Evolutionary conservation across 768 basidiomycete genomes (phyloP).

Genomic region (Rhizopogon vinicolor): DNA sequence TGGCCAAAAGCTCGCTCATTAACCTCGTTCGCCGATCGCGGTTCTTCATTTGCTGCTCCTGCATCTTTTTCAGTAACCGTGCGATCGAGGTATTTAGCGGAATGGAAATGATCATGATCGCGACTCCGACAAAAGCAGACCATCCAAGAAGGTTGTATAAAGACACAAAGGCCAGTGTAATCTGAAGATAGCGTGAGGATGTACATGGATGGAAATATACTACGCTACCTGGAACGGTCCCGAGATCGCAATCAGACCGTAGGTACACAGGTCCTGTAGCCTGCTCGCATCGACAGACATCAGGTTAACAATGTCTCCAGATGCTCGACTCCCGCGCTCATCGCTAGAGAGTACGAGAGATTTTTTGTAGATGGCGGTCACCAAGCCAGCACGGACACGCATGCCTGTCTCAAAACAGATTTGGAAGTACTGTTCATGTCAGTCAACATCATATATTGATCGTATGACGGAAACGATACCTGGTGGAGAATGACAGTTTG

Average conservation of each 20-base stretch:
- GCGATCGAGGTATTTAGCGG: constrained; percentile 76
- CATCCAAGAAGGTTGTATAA: constrained; percentile 89
- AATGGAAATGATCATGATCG: constrained; percentile 79
- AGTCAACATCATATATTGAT: neutral
- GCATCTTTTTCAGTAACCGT: constrained; percentile 63
- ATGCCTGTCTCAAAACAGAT: constrained; percentile 80
- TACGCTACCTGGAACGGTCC: constrained; percentile 74
- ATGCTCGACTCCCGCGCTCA: constrained; percentile 64
- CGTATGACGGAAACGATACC: constrained; percentile 29
- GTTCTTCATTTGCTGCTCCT: constrained; percentile 91
- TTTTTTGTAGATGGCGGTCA: constrained; percentile 83
- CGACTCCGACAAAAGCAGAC: constrained; percentile 88
- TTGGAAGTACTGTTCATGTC: constrained; percentile 69
- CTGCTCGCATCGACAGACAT: constrained; percentile 86
- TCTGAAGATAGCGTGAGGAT: constrained; percentile 34
- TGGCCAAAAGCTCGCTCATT: constrained; percentile 92
- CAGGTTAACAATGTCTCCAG: constrained; percentile 92
- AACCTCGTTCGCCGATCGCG: constrained; percentile 77
- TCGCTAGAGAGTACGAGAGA: constrained; percentile 83
- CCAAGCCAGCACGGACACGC: constrained; percentile 89
- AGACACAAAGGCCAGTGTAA: constrained; percentile 84
- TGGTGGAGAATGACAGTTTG: constrained; percentile 84
- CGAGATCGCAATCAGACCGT: constrained; percentile 79
- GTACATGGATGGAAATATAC: neutral
- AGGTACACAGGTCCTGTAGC: constrained; percentile 77